phyloP scores from a whole-genome alignment of 768 basidiomycete genomes.

The Leucogyrophana mollusca region DNA sequence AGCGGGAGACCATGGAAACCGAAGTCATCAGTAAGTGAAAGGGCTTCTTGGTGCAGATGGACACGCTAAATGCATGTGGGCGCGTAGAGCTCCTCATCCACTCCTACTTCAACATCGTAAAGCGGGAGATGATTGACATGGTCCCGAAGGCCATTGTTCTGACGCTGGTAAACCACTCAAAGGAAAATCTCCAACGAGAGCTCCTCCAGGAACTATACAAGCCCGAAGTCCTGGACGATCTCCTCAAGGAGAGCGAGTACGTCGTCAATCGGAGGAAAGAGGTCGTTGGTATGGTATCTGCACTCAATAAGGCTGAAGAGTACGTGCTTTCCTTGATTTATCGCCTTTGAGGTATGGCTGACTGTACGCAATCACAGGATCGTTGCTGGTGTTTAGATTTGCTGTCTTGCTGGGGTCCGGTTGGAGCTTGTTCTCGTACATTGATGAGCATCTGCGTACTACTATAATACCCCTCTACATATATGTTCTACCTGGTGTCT shows the following conservation, averaged over 20 bases:
- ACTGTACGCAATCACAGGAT: conserved; percentile 44
- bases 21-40: conserved; percentile 94
- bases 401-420: not conserved
- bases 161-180: conserved; percentile 89
- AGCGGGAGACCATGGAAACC: conserved; percentile 96
- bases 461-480: conserved; percentile 28
- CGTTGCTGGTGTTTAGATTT: conserved; percentile 56
- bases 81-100: conserved; percentile 85
- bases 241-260: conserved; percentile 92
- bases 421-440: conserved; percentile 1
- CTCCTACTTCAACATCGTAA: conserved; percentile 97
- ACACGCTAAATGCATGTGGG: conserved; percentile 3
- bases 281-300: conserved; percentile 88
- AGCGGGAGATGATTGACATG: conserved; percentile 99
- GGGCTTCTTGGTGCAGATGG: not conserved
- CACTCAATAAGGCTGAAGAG: conserved; percentile 97
- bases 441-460: conserved; percentile 11
- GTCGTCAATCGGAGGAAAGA: conserved; percentile 92
- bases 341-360: conserved; percentile 8
- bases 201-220: conserved; percentile 96
- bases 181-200: conserved; percentile 93
- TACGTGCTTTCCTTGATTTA: conserved; percentile 24
- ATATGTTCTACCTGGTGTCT: conserved; percentile 17
- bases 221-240: conserved; percentile 90
- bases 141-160: conserved; percentile 93